Percentiles rank a stretch among this genome's conserved stretches.
These are phyloP conservation scores for Hypoxylon intermedium DNA, from an alignment of 495 filamentous ascomycete species.

Conservation along the genomic window DNA sequence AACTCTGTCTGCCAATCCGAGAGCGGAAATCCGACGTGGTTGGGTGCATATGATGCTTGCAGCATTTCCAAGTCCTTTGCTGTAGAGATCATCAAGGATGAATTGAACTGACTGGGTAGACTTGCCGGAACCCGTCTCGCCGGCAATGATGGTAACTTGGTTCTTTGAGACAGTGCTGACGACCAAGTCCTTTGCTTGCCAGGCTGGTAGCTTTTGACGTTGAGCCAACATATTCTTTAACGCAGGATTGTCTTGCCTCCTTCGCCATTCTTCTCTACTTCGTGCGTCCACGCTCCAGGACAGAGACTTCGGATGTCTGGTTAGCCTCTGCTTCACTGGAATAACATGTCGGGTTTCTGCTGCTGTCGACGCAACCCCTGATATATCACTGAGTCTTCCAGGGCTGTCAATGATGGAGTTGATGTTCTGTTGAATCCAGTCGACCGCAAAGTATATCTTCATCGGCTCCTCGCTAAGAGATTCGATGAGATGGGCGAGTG, in stretches of 20 bases:
- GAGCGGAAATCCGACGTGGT: slow-evolving; percentile 90
- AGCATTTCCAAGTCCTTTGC: slow-evolving; percentile 70
- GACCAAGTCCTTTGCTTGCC: slow-evolving; percentile 79
- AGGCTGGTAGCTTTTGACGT: slow-evolving; percentile 81
- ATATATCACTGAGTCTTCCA: slow-evolving; percentile 81
- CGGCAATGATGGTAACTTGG: slow-evolving; percentile 94
- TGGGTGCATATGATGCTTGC: slow-evolving; percentile 98
- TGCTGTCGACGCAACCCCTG: slow-evolving; percentile 67
- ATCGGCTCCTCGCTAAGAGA: slow-evolving; percentile 80
- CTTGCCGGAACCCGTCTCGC: slow-evolving; percentile 96
- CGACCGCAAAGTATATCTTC: slow-evolving; percentile 82
- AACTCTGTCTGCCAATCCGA: slow-evolving; percentile 92
- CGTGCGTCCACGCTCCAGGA: slow-evolving; percentile 49
- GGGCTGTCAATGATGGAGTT: slow-evolving; percentile 79
- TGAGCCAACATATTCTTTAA: slow-evolving; percentile 74
- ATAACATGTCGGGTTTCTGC: slow-evolving; percentile 52
- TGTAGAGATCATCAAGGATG: slow-evolving; percentile 89
- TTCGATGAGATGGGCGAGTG: slow-evolving; percentile 69
- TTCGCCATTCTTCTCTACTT: slow-evolving; percentile 56
- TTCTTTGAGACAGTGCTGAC: slow-evolving; percentile 72
- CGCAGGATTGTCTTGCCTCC: slow-evolving; percentile 55
- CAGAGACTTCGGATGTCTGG: slow-evolving; percentile 61
- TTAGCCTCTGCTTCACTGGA: slow-evolving; percentile 45
- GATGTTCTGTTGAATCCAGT: slow-evolving; percentile 87
- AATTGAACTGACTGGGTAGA: slow-evolving; percentile 98